Evolutionary conservation across 78 protist species (phyloP).

Genomic region (Chrysochromulina parva): DNA sequence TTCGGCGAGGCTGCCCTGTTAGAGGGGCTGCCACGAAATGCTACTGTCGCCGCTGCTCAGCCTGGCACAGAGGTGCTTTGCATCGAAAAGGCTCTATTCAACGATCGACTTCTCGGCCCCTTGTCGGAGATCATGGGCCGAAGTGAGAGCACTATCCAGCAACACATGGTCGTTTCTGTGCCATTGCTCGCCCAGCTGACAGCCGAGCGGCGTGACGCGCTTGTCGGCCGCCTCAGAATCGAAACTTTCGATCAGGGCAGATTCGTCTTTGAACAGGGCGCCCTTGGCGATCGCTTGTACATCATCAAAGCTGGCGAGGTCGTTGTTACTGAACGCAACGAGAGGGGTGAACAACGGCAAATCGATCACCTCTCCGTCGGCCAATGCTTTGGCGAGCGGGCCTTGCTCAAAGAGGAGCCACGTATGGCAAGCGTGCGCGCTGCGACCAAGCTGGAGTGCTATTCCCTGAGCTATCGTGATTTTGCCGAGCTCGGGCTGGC

Average conservation of each 20-base stretch:
- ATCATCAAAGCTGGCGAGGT: neutral
- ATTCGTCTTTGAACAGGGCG: neutral
- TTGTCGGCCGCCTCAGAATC: too few relatives aligned
- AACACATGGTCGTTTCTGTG: too few relatives aligned
- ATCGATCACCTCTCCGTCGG: neutral
- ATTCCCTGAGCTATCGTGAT: neutral
- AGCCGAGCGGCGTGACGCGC: too few relatives aligned
- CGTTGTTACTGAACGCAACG: neutral
- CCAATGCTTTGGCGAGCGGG: neutral
- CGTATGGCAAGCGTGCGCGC: neutral
- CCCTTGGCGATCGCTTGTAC: neutral
- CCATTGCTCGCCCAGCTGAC: too few relatives aligned
- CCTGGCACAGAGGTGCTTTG: too few relatives aligned
- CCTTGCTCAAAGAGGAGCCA: neutral
- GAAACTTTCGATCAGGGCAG: neutral
- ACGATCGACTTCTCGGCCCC: too few relatives aligned
- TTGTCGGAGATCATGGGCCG: too few relatives aligned
- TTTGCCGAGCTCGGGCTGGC: neutral
- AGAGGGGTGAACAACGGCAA: neutral
- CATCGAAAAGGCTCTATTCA: too few relatives aligned
- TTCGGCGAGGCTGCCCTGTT: too few relatives aligned
- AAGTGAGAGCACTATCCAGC: too few relatives aligned
- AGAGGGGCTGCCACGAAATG: too few relatives aligned
- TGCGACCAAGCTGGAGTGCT: neutral
- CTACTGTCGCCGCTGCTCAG: too few relatives aligned